phyloP scores from a whole-genome alignment of 495 filamentous ascomycete species.

The Penicillium riverlandense region DNA sequence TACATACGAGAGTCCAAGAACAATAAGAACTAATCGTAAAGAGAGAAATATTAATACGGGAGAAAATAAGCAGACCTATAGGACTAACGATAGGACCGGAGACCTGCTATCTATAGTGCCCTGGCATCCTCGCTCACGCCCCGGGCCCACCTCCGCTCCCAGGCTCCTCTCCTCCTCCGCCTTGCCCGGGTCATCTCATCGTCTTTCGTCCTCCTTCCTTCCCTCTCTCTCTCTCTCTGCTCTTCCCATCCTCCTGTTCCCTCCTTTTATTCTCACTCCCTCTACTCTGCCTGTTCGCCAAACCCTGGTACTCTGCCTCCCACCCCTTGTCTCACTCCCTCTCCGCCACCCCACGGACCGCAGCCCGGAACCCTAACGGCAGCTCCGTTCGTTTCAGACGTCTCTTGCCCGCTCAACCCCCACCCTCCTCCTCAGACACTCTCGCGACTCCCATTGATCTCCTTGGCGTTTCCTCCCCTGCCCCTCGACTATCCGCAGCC shows the following conservation, averaged over 20 bases:
- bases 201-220: slow-evolving; percentile 1
- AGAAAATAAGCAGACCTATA: too few relatives aligned
- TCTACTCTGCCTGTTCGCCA: neutral
- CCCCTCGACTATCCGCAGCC: too few relatives aligned
- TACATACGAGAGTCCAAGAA: neutral
- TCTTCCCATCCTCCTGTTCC: slow-evolving; percentile 1
- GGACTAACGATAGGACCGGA: too few relatives aligned
- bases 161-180: too few relatives aligned
- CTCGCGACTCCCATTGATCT: neutral
- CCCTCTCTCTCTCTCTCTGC: neutral
- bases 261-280: slow-evolving; percentile 1
- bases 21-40: too few relatives aligned
- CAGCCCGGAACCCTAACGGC: slow-evolving; percentile 1
- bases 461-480: too few relatives aligned
- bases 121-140: too few relatives aligned
- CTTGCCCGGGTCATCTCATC: neutral
- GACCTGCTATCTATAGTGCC: too few relatives aligned
- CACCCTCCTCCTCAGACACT: neutral
- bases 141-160: too few relatives aligned
- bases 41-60: too few relatives aligned
- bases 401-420: too few relatives aligned
- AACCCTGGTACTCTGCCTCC: neutral
- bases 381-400: neutral
- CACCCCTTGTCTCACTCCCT: neutral
- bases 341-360: neutral